Percentiles rank a stretch among this genome's conserved stretches.
Evolutionary conservation across 768 basidiomycete genomes (phyloP).

Genomic region (Amanita pallidorosea): DNA sequence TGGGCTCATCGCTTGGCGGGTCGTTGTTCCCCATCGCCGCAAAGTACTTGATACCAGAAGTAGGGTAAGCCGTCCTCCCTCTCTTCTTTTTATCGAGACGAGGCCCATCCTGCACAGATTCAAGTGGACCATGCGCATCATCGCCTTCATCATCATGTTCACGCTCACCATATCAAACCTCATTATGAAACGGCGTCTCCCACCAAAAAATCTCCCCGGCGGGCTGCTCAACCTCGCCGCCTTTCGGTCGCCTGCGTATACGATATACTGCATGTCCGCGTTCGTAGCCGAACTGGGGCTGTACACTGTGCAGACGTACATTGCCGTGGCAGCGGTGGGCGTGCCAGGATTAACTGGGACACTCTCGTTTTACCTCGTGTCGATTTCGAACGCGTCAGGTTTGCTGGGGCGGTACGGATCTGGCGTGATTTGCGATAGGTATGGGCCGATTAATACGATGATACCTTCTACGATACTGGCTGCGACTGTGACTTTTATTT

Average conservation of each 20-base stretch:
- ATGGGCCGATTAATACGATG: conserved; percentile 61
- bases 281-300: conserved; percentile 55
- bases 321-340: conserved; percentile 43
- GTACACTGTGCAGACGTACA: conserved; percentile 68
- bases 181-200: conserved; percentile 39
- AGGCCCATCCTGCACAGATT: conserved; percentile 34
- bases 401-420: conserved; percentile 47
- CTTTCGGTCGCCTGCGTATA: conserved; percentile 44
- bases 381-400: conserved; percentile 60
- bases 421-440: conserved; percentile 42
- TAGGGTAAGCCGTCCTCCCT: conserved; percentile 22
- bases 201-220: conserved; percentile 39
- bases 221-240: conserved; percentile 46
- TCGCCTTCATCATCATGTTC: conserved; percentile 51
- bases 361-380: conserved; percentile 53
- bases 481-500: conserved; percentile 50
- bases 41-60: conserved; percentile 38
- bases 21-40: conserved; percentile 55
- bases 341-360: conserved; percentile 32
- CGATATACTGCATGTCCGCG: conserved; percentile 46
- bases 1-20: conserved; percentile 63
- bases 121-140: conserved; percentile 63
- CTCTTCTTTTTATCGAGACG: neutral
- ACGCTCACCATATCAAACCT: conserved; percentile 46
- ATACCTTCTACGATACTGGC: conserved; percentile 47